Base-by-base conservation (phyloP, 805 yeast genomes). In the Schwanniomyces sp. region DNA sequence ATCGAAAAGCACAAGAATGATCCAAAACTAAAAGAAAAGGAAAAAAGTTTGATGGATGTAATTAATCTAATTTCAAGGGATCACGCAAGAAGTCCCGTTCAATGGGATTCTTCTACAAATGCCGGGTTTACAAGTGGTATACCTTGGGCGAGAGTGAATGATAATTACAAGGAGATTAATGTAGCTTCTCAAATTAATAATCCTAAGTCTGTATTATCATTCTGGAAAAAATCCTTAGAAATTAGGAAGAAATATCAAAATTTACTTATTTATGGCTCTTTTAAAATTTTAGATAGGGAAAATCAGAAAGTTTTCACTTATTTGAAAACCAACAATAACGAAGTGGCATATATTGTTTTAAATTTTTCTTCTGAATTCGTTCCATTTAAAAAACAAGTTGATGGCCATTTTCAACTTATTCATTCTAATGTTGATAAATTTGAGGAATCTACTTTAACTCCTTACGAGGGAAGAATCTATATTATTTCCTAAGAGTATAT, bases 101-200 rank as follows among this genome's bases (percentile, higher is more conserved):
- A 79, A 53, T 80, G 85, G 85, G 72, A 70, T 49, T 60, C 58
- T 45, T 52, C 70, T 1, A 64, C 53, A 12, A 51, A 75, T 50
- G 82, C 69, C 32, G 84, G 84, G 0, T 80, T 80, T 62, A 65
- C 81, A 21, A 62, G 69, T 5, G 73, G 58, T 39, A 65, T 63
- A 50, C 84, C 85, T 14, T 80, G 85, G 85, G 78, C 75, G 64
- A 64, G 69, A 49, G 74, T 75, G 52, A 76, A 78, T 53, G 81
- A 76, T 49, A 75, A 75, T 56, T 80, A 74, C 63, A 62, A 59
- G 49, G 74, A 72, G 43, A 70, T 79, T 57, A 81, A 81, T 50
- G 84, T 72, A 17, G 74, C 67, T 6, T 59, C 69, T 3, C 82
- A 80, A 58, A 57, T 65, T 14, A 51, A 67, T 40, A 80, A 80